Evolutionary conservation across 2,329 filamentous ascomycete species (phyloP), one percentile per base, ranked within the genome.

Genomic region (Phialocephala subalpina): DNA sequence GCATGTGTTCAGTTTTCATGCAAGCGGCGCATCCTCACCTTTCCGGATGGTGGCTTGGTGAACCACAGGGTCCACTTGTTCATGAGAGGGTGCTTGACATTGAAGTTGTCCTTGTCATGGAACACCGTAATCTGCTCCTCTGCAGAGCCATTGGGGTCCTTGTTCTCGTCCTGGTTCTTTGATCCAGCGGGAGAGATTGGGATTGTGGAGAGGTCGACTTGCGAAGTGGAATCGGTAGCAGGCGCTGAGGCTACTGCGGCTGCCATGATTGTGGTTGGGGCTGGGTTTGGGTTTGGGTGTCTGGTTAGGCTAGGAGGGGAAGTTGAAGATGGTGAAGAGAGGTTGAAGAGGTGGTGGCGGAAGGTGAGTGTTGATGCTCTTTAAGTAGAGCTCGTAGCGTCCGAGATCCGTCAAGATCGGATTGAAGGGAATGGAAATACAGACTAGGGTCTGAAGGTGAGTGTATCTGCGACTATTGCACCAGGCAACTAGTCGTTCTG

Each of bases 51-150:
- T 62, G 96, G 95, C 87, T 98, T 98, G 76, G 95, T 98, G 85
- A 98, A 99, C 97, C 97, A 99, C 64, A 99, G 86, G 66, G 96
- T 98, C 96, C 96, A 99, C 79, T 92, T 92, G 85, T 97, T 92
- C 87, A 97, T 94, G 68, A 99, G 87, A 72, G 94, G 95, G 80
- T 99, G 96, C 87, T 98, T 99, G 81, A 99, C 96, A 76, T 97
- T 99, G 88, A 99, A 99, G 86, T 99, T 97, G 73, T 97, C 92
- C 74, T 96, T 92, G 82, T 98, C 94, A 79, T 99, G 94, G 84
- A 99, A 99, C 74, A 99, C 95, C 56, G 96, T 99, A 75, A 97
- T 86, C 60, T 92, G 84, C 78, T 94, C 90, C 71, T 80, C 81
- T 62, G 79, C 80, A 62, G 77, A 75, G 65, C 79, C 76, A 70